Conservation (phyloP, 805 yeast genomes). For the Tetrapisispora namnaoensis region DNA sequence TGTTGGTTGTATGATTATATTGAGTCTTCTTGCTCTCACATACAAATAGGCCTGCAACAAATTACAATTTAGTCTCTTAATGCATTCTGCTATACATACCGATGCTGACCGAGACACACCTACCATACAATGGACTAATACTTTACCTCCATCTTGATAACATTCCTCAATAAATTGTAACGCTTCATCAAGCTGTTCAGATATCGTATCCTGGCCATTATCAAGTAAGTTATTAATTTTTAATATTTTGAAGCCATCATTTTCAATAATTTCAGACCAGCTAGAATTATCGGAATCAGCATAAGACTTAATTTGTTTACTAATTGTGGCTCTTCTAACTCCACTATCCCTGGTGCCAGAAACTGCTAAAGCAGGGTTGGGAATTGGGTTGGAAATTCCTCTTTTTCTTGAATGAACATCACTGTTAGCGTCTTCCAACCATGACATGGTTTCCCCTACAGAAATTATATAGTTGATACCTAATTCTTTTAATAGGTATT, state of each 20-base stretch:
- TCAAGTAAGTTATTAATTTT: constrained; percentile 73
- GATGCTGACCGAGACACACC: constrained; percentile 95
- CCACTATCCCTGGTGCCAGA: not conserved
- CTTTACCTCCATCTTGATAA: constrained; percentile 36
- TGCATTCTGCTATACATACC: constrained; percentile 89
- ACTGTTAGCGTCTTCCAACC: constrained; percentile 32
- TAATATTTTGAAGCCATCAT: constrained; percentile 26
- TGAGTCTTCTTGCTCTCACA: constrained; percentile 82
- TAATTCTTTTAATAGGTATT: constrained; percentile 49
- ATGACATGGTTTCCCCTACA: constrained; percentile 71
- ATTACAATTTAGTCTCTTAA: constrained; percentile 59
- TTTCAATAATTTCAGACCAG: constrained; percentile 12
- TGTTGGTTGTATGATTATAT: constrained; percentile 91
- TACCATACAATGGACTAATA: constrained; percentile 86
- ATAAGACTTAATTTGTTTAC: not conserved
- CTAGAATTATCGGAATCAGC: not conserved
- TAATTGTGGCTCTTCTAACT: constrained; percentile 5
- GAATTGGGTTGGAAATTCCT: constrained; percentile 12
- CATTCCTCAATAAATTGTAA: constrained; percentile 56
- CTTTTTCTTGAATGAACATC: constrained; percentile 8
- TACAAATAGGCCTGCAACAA: constrained; percentile 73
- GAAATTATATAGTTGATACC: constrained; percentile 70
- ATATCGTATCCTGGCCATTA: constrained; percentile 79
- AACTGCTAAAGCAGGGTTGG: not conserved
- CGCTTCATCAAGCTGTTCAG: constrained; percentile 51